Percentiles rank a stretch among this genome's conserved stretches.
Evolutionary conservation across 441 rosid species (phyloP).

Genomic region (Populus trichocarpa): DNA sequence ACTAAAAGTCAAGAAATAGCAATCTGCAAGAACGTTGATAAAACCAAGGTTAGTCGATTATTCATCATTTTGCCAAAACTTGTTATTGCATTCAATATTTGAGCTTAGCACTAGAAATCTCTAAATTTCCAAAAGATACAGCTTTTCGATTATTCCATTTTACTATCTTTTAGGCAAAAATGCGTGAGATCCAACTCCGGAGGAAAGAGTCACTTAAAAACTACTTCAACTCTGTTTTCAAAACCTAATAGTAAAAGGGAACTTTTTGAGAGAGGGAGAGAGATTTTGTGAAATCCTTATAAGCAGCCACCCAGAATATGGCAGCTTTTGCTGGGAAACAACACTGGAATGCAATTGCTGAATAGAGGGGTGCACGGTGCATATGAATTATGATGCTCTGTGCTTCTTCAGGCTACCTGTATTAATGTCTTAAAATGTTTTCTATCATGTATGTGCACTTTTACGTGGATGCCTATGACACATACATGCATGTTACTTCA

Average conservation of each 20-base stretch:
- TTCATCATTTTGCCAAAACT: not conserved
- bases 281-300: not conserved
- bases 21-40: conserved; percentile 10
- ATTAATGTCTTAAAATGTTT: too few species aligned
- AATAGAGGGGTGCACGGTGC: too few species aligned
- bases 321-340: not conserved
- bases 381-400: not conserved
- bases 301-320: not conserved
- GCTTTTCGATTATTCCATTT: too few species aligned
- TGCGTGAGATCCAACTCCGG: not conserved
- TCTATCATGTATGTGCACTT: too few species aligned
- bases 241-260: not conserved
- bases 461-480: too few species aligned
- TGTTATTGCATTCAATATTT: not conserved
- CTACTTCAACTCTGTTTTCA: not conserved
- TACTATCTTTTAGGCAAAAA: not conserved
- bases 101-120: not conserved
- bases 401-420: not conserved
- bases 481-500: too few species aligned
- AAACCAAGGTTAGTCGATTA: conserved; percentile 7
- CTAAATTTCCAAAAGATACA: not conserved
- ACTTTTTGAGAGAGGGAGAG: not conserved
- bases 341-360: too few species aligned
- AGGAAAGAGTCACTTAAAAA: not conserved
- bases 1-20: conserved; percentile 11